Percentiles rank a stretch among this genome's conserved stretches.
Evolutionary conservation across 805 yeast species (phyloP).

Genomic region (Starmerella stigmatis): DNA sequence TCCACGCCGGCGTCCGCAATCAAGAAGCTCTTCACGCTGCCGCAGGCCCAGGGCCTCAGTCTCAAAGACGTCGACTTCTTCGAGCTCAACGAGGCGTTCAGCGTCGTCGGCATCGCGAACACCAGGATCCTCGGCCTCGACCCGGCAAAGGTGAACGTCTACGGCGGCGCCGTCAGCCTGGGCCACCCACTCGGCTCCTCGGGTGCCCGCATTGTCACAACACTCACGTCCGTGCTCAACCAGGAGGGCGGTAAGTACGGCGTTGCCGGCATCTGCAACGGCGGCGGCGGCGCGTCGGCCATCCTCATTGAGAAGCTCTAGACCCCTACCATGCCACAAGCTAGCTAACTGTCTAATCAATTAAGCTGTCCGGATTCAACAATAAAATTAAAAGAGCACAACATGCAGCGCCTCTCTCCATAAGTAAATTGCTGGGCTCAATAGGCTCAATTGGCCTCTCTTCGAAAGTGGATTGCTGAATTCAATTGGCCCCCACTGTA

Average conservation of each 20-base stretch:
- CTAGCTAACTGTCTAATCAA: too few relatives aligned
- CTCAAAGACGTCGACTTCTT: slow-evolving; percentile 69
- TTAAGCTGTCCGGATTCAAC: not conserved
- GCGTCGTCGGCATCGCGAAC: slow-evolving; percentile 92
- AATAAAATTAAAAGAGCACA: too few relatives aligned
- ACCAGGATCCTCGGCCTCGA: slow-evolving; percentile 53
- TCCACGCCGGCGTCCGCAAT: slow-evolving; percentile 91
- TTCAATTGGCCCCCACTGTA: too few relatives aligned
- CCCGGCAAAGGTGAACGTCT: slow-evolving; percentile 64
- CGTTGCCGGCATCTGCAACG: slow-evolving; percentile 94
- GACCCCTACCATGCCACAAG: not conserved
- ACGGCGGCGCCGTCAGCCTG: slow-evolving; percentile 94
- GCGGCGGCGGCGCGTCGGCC: slow-evolving; percentile 99
- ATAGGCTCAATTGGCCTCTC: too few relatives aligned
- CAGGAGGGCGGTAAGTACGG: slow-evolving; percentile 88
- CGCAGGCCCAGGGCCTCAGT: slow-evolving; percentile 60
- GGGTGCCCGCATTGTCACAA: slow-evolving; percentile 88
- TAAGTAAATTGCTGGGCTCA: too few relatives aligned
- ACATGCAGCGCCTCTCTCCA: too few relatives aligned
- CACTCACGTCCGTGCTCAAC: slow-evolving; percentile 63
- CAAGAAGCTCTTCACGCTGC: slow-evolving; percentile 66
- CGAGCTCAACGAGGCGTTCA: slow-evolving; percentile 95
- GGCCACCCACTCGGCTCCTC: slow-evolving; percentile 96
- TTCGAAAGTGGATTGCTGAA: too few relatives aligned
- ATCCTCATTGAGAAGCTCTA: slow-evolving; percentile 66